These are phyloP conservation scores for Candida pseudoglaebosa DNA, from an alignment of 805 yeast genomes.

Conservation along the genomic window DNA sequence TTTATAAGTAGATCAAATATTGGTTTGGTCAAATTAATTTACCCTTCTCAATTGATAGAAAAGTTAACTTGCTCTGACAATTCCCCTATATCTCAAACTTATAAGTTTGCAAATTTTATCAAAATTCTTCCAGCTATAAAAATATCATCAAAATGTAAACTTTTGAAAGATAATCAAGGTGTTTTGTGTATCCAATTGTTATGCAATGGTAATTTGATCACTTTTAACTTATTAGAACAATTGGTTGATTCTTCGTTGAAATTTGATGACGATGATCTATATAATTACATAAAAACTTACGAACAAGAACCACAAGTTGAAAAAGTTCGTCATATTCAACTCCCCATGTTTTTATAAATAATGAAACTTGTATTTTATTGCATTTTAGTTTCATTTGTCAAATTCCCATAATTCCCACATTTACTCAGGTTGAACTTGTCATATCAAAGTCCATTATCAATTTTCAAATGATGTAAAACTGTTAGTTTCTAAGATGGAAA, in stretches of 20 bases:
- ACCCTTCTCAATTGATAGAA: conserved; percentile 67
- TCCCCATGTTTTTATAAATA: background rate
- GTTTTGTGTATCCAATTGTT: conserved; percentile 35
- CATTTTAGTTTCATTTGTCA: too few species aligned
- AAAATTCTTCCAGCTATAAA: conserved; percentile 34
- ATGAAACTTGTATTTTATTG: too few species aligned
- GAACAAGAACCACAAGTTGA: background rate
- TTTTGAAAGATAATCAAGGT: conserved; percentile 33
- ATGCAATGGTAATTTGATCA: conserved; percentile 33
- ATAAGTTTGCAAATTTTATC: conserved; percentile 30
- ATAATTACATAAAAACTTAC: conserved; percentile 1
- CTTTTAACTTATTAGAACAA: conserved; percentile 37
- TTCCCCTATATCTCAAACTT: conserved; percentile 16
- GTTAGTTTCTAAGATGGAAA: too few species aligned
- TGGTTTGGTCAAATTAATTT: conserved; percentile 62
- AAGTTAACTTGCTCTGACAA: conserved; percentile 42
- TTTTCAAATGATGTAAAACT: too few species aligned
- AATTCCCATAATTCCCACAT: too few species aligned
- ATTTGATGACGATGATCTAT: conserved; percentile 4
- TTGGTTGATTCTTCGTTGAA: conserved; percentile 6
- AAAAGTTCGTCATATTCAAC: too few species aligned
- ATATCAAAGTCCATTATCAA: too few species aligned
- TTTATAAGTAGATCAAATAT: conserved; percentile 71
- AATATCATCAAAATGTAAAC: conserved; percentile 36
- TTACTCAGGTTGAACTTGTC: too few species aligned